These are phyloP conservation scores for Byssoonygena ceratinophila DNA, from an alignment of 2,329 filamentous ascomycete species.

Conservation along the genomic window DNA sequence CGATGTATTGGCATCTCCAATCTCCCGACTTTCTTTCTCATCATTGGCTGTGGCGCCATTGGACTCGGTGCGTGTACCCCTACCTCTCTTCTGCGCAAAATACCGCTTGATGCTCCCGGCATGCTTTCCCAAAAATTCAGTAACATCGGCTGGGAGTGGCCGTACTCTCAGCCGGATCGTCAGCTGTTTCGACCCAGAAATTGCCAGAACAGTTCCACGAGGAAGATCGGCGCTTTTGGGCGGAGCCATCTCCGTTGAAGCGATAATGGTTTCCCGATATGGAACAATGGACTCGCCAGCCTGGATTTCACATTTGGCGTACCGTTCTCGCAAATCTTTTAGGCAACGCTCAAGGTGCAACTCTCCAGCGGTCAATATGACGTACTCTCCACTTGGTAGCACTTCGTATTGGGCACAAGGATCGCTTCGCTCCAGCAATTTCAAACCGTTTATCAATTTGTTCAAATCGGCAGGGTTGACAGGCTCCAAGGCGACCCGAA, in stretches of 20 bases:
- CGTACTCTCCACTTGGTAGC: slow-evolving; percentile 84
- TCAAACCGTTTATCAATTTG: slow-evolving; percentile 85
- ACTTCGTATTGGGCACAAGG: slow-evolving; percentile 95
- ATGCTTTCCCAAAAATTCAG: slow-evolving; percentile 76
- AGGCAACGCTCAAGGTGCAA: slow-evolving; percentile 87
- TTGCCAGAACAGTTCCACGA: slow-evolving; percentile 63
- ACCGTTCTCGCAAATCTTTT: slow-evolving; percentile 84
- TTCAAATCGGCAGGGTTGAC: slow-evolving; percentile 79
- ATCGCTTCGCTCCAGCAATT: slow-evolving; percentile 83
- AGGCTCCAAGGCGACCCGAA: slow-evolving; percentile 90
- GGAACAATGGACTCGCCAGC: slow-evolving; percentile 90
- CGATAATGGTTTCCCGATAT: slow-evolving; percentile 84
- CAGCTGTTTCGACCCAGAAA: slow-evolving; percentile 77
- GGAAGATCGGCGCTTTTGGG: slow-evolving; percentile 77
- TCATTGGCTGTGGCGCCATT: slow-evolving; percentile 14
- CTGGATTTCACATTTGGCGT: slow-evolving; percentile 89
- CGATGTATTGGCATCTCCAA: slow-evolving; percentile 48
- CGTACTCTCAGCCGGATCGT: slow-evolving; percentile 64
- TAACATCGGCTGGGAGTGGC: slow-evolving; percentile 67
- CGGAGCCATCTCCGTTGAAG: slow-evolving; percentile 81
- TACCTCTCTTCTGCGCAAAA: slow-evolving; percentile 57
- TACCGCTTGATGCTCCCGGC: slow-evolving; percentile 65
- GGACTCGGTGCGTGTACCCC: slow-evolving; percentile 27
- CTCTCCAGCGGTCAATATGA: slow-evolving; percentile 86
- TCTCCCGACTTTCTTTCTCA: slow-evolving; percentile 34